Evolutionary conservation across 1,284 basidiomycete species (phyloP).

Genomic region (Austropuccinia psidii): DNA sequence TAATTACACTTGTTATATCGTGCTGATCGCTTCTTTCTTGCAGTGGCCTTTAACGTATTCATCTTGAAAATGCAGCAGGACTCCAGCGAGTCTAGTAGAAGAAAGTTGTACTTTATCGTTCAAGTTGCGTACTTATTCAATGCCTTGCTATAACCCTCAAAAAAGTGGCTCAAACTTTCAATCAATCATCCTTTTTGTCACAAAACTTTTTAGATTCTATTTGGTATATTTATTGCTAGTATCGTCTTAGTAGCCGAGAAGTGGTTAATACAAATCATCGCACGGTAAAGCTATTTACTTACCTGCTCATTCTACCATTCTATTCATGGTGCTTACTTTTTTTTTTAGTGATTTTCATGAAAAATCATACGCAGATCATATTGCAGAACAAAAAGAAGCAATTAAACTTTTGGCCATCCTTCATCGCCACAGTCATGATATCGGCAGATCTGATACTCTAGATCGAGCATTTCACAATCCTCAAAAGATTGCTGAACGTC

Average conservation of each 20-base stretch:
- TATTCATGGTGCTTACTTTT: not conserved
- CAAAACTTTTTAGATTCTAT: slow-evolving; percentile 53
- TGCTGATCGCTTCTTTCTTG: not conserved
- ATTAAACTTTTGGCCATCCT: slow-evolving; percentile 64
- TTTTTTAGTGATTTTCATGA: slow-evolving; percentile 64
- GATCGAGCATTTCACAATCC: slow-evolving; percentile 49
- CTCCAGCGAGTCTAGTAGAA: slow-evolving; percentile 6
- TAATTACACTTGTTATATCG: not conserved
- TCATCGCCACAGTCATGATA: slow-evolving; percentile 57
- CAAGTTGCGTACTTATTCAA: not conserved
- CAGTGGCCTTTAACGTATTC: slow-evolving; percentile 39
- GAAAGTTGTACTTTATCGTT: not conserved
- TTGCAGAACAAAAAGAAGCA: slow-evolving; percentile 73
- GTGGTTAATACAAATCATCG: slow-evolving; percentile 76
- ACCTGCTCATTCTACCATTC: slow-evolving; percentile 19
- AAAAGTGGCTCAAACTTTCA: too few species aligned
- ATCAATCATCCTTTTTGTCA: too few species aligned
- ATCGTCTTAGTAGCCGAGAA: slow-evolving; percentile 73
- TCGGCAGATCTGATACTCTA: slow-evolving; percentile 62
- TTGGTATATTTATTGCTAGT: slow-evolving; percentile 66
- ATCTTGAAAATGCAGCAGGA: slow-evolving; percentile 24
- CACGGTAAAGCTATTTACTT: slow-evolving; percentile 44
- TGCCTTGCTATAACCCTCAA: not conserved
- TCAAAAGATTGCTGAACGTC: slow-evolving; percentile 52
- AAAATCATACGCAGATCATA: slow-evolving; percentile 72